These are phyloP conservation scores for Fusarium oligoseptatum DNA, from an alignment of 2,329 filamentous ascomycete species.

Conservation along the genomic window DNA sequence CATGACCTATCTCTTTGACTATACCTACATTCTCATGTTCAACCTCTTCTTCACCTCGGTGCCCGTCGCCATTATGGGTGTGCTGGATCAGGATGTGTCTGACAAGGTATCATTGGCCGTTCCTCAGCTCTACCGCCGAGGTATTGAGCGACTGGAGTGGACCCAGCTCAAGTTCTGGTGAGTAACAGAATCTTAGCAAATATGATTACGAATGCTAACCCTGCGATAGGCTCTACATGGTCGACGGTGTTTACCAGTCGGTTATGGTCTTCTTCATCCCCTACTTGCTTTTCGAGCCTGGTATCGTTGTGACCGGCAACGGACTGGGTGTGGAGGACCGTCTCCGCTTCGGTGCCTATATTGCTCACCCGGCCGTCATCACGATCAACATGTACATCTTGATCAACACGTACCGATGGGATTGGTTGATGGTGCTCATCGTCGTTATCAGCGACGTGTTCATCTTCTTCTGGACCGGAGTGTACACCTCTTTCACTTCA, in stretches of 20 bases:
- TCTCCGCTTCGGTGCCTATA: conserved; percentile 86
- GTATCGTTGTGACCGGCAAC: conserved; percentile 76
- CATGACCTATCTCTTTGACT: conserved; percentile 96
- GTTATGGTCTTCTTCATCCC: conserved; percentile 94
- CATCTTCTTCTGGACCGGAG: conserved; percentile 95
- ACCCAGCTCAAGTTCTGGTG: conserved; percentile 97
- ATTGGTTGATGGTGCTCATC: conserved; percentile 92
- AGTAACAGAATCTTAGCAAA: conserved; percentile 48
- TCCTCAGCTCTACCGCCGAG: conserved; percentile 93
- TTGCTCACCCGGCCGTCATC: conserved; percentile 85
- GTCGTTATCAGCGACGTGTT: conserved; percentile 85
- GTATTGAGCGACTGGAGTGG: conserved; percentile 97
- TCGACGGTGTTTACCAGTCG: conserved; percentile 94
- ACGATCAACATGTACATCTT: conserved; percentile 95
- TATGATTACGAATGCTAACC: conserved; percentile 19
- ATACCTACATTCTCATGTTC: conserved; percentile 96
- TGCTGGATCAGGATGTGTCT: conserved; percentile 96
- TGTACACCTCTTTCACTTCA: conserved; percentile 73
- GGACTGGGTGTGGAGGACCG: conserved; percentile 85
- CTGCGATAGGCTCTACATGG: conserved; percentile 83
- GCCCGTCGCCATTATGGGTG: conserved; percentile 94
- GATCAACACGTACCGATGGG: conserved; percentile 97
- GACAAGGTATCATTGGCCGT: conserved; percentile 94
- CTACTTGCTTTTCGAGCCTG: conserved; percentile 81
- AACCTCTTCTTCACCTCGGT: conserved; percentile 97